Base-by-base conservation (phyloP, 768 basidiomycete genomes). In the Sutorius australiensis region DNA sequence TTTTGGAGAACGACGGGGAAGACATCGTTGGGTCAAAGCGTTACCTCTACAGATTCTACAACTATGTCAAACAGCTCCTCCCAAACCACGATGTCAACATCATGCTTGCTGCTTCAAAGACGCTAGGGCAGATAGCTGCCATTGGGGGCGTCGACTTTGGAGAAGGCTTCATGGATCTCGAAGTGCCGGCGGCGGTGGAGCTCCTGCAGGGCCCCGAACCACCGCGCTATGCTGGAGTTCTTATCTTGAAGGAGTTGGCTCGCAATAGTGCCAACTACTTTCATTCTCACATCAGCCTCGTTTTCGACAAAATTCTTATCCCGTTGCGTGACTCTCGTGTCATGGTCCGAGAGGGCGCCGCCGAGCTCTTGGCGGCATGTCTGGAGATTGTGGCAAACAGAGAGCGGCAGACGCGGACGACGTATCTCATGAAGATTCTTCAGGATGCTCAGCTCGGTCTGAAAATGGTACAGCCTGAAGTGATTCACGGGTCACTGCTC, bases 91-190 rank as follows among this genome's bases (percentile, higher is more conserved):
- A 98, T 67, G 82, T 92, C 63, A 88, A 89, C 68, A 84, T 99
- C 65, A 98, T 98, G 94, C 80, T 94, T 33, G 83, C 88, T 9
- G 92, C 93, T 1, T 92, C 94, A n/a, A 90, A 93, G 68, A 92
- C 91, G 0, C 80, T 94, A 28, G 93, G 93, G 0, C 80, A 84
- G 62, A 95, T 95, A 64, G 89, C 89, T 31, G 80, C 86, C 53
- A 85, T 91, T 27, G 90, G 90, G 19, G 91, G 90, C 3, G 79
- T 82, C 0, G 84, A 85, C 24, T 89, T 95, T 62, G 91, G 90
- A 55, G 92, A 95, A 63, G 78, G 83, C 4, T 93, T 95, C 63
- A 92, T 95, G 81, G 87, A 92, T 58, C 86, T 80, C 54, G 92
- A 97, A 65, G 89, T 95, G 7, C 89, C 86, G 41, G 83, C 82